Evolutionary conservation across 805 yeast genomes (phyloP), one percentile per base, ranked within the genome.

Genomic region (Myxozyma geophila): DNA sequence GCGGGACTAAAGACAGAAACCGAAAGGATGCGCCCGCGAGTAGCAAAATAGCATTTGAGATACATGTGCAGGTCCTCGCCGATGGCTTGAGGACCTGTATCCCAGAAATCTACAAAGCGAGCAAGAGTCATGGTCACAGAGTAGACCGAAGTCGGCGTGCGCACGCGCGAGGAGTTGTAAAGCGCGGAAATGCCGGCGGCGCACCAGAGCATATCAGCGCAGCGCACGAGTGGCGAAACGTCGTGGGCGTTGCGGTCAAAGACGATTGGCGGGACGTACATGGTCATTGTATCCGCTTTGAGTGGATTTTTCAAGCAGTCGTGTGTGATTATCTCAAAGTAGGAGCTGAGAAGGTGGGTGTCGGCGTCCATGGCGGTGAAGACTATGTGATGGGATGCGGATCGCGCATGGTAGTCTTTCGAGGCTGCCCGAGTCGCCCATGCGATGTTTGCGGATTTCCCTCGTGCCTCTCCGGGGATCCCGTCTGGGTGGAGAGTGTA

Each of bases 11-110:
- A 67, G 8, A 68, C 55, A 8, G 67, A 53, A 2, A 68, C 67
- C 10, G 70, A 55, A 33, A 37, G 35, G 15, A 68, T 51, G 7
- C 19, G 54, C 3, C 71, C 70, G 7, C 63, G 46, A 1, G 69
- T 68, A 15, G 54, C 44, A 41, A 61, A 61, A 51, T 36, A 68
- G 36, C 68, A 67, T 37, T 68, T 68, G 28, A 68, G 58, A 39
- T 48, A 68, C 71, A 68, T 68, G 52, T 68, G 71, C 33, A 68
- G 44, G 39, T 68, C 71, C 50, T 68, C 71, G 28, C 71, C 71
- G 43, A 68, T 68, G n/a, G 71, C 71, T 2, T 43, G 60, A 21
- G 64, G 59, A 15, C 62, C 70, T 1, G 69, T 58, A 51, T 68
- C 71, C 71, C 71, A 68, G 37, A 67, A 67, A n/a, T 46, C 70